Percentiles rank a stretch among this genome's conserved stretches.
Evolutionary conservation across 2,329 filamentous ascomycete genomes (phyloP).

Genomic region (Aspergillus oerlinghausenensis): DNA sequence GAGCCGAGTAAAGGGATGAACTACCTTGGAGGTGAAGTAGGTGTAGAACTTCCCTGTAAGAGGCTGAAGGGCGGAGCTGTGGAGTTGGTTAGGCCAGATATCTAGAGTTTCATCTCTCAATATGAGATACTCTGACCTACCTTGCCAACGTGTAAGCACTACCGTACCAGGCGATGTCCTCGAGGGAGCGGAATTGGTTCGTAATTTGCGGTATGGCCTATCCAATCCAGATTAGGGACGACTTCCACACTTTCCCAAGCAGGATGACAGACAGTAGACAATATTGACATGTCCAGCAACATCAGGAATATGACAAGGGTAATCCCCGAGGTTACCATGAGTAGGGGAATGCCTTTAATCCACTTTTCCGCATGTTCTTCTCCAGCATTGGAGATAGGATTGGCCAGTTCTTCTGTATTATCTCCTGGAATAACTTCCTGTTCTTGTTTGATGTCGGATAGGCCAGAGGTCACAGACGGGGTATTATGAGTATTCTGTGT

Average conservation of each 20-base stretch:
- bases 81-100: background rate
- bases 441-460: too few relatives aligned
- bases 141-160: constrained; percentile 39
- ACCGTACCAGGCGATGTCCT: constrained; percentile 36
- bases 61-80: constrained; percentile 5
- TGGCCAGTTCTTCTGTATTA: too few relatives aligned
- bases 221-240: background rate
- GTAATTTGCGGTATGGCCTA: constrained; percentile 49
- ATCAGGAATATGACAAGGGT: constrained; percentile 46
- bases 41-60: constrained; percentile 10
- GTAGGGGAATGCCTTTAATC: constrained; percentile 14
- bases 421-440: too few relatives aligned
- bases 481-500: too few relatives aligned
- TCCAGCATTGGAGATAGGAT: too few relatives aligned
- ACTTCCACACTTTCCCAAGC: background rate
- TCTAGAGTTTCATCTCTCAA: background rate
- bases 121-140: constrained; percentile 8
- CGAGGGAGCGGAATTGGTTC: constrained; percentile 30
- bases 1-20: background rate
- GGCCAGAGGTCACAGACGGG: too few relatives aligned
- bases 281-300: constrained; percentile 51
- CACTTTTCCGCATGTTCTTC: constrained; percentile 5
- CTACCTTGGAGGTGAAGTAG: constrained; percentile 23
- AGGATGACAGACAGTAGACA: constrained; percentile 42
- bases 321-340: constrained; percentile 31